phyloP scores from a whole-genome alignment of 75 land plant genomes.

The Gnetum montanum region DNA sequence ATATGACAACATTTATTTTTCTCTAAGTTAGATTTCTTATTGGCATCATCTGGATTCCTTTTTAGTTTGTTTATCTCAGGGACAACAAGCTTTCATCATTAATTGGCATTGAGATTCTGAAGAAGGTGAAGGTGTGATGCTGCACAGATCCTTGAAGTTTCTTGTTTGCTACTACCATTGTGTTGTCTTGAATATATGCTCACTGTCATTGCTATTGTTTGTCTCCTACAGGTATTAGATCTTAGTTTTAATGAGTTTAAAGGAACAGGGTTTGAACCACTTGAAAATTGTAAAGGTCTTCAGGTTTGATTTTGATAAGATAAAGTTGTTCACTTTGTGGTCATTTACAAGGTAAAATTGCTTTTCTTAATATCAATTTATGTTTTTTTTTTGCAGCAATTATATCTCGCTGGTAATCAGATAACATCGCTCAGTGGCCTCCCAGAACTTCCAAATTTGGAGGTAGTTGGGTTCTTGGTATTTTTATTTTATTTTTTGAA shows the following conservation, averaged over 20 bases:
- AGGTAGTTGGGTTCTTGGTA: constrained; percentile 32
- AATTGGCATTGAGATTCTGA: constrained; percentile 82
- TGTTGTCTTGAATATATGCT: too few relatives aligned
- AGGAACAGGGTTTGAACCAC: constrained; percentile 89
- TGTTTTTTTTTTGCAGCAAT: constrained; percentile 48
- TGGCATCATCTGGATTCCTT: too few relatives aligned
- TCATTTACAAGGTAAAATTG: neutral
- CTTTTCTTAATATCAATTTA: neutral
- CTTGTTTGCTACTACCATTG: too few relatives aligned
- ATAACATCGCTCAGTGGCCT: constrained; percentile 77
- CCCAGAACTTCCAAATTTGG: constrained; percentile 88
- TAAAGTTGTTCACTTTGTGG: neutral
- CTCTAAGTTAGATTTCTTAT: too few relatives aligned
- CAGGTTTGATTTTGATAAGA: constrained; percentile 42
- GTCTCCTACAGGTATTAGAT: constrained; percentile 71
- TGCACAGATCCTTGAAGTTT: too few relatives aligned
- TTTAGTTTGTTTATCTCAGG: constrained; percentile 95
- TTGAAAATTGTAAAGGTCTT: constrained; percentile 77
- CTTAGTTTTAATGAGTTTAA: constrained; percentile 94
- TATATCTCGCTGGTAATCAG: constrained; percentile 95
- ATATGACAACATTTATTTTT: too few relatives aligned
- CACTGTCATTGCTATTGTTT: too few relatives aligned
- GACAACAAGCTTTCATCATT: constrained; percentile 82
- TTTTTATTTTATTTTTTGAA: neutral
- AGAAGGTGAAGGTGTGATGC: constrained; percentile 67